Evolutionary conservation across 805 yeast species (phyloP), one percentile per base, ranked within the genome.

Genomic region (Millerozyma acaciae): DNA sequence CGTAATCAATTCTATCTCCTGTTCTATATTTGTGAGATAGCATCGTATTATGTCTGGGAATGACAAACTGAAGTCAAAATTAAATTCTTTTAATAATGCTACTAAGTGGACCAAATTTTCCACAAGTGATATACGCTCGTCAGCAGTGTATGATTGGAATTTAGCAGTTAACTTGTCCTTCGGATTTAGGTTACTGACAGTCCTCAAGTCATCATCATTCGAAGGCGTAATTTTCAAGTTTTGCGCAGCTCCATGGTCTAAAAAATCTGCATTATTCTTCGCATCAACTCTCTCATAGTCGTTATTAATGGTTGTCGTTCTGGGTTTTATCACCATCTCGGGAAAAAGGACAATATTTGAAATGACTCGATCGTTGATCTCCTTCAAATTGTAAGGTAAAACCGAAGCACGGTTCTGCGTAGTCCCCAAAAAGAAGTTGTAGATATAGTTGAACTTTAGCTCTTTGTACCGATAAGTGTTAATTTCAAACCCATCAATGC

Each of bases 61-160:
- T 5, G 33, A 31, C 1, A 40, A 20, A 25, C 51, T 47, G 20
- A 62, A 50, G n/a, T 45, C 35, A 7, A 55, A 39, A 15, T 41
- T 48, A 18, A 47, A 51, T 22, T 60, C 67, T 18, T 44, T 45
- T 14, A 62, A 38, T 8, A 52, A 44, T 1, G 58, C 53, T 4
- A 62, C 42, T 4, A 54, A 41, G 19, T 44, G 44, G n/a, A 27
- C 36, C 17, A 53, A 28, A 20, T 38, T 42, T 7, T 36, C 21
- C 19, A 48, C 28, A 6, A 53, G 26, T 8, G 42, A 37, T 4
- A 28, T 10, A 25, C 35, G 50, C 16, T 50, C 56, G 13, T 32
- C 43, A 12, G 20, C 38, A 4, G 47, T 33, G 21, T 37, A 43
- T 6, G 16, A 5, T 6, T 40, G 47, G 13, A n/a, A n/a, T n/a